Evolutionary conservation across 208 protist genomes (phyloP).

Genomic region (Crithidia acanthocephali): DNA sequence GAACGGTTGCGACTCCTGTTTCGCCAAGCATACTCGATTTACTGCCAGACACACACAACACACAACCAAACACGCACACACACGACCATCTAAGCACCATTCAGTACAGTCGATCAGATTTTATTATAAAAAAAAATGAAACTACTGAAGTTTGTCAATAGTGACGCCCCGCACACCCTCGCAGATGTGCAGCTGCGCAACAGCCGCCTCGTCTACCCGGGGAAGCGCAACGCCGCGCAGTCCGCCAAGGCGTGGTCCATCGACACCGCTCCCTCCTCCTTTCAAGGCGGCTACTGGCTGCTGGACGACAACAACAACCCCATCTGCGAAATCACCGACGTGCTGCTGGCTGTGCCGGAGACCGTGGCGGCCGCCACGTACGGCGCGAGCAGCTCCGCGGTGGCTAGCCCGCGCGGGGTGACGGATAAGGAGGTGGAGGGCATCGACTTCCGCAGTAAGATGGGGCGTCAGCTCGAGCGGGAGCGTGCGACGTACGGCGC

Average conservation of each 20-base stretch:
- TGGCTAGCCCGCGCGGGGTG: constrained; percentile 42
- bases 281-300: constrained; percentile 69
- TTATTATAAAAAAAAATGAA: constrained; percentile 38
- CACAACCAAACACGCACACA: too few species aligned
- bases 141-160: constrained; percentile 78
- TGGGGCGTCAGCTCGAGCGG: constrained; percentile 67
- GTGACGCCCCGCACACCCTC: constrained; percentile 72
- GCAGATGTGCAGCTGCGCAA: constrained; percentile 44
- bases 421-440: constrained; percentile 47
- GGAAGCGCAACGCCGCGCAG: constrained; percentile 16
- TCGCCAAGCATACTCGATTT: too few species aligned
- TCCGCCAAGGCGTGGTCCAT: constrained; percentile 44
- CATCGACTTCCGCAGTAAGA: constrained; percentile 76
- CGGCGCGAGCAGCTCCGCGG: constrained; percentile 11
- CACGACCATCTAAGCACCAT: too few species aligned
- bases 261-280: constrained; percentile 15
- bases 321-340: constrained; percentile 57
- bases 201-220: constrained; percentile 37
- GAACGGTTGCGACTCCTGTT: too few species aligned
- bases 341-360: constrained; percentile 51
- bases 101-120: too few species aligned
- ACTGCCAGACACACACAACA: too few species aligned
- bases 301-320: constrained; percentile 68
- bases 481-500: constrained; percentile 70
- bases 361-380: not conserved